phyloP scores from a whole-genome alignment of 192 early-diverging fungal species.

The Mortierella claussenii region DNA sequence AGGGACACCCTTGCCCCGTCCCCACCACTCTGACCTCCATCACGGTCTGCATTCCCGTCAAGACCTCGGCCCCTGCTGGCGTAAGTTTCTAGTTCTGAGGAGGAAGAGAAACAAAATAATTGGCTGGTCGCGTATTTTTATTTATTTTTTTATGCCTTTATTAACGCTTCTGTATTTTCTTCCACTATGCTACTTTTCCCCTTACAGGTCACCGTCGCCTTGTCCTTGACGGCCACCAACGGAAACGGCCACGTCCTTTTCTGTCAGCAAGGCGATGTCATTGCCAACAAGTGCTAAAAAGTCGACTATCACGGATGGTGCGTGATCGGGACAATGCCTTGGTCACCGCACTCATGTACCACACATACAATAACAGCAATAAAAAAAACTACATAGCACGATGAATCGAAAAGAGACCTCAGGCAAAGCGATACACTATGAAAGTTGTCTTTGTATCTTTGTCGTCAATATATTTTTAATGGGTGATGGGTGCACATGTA shows the following conservation, averaged over 20 bases:
- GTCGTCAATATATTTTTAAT: too few species aligned
- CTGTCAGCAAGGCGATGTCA: constrained; percentile 32
- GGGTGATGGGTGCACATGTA: too few species aligned
- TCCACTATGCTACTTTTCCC: too few species aligned
- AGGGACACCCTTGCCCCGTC: constrained; percentile 34
- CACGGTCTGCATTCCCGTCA: constrained; percentile 23
- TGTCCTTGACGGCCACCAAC: constrained; percentile 16
- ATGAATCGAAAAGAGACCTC: too few species aligned
- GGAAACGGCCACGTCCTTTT: constrained; percentile 30
- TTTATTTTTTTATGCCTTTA: background rate
- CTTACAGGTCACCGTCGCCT: constrained; percentile 13
- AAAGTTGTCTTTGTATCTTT: too few species aligned
- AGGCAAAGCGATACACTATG: too few species aligned
- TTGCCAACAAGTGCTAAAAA: constrained; percentile 15
- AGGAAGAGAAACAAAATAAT: background rate
- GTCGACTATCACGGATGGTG: too few species aligned
- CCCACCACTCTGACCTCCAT: constrained; percentile 18
- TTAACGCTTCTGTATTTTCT: too few species aligned
- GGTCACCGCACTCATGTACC: too few species aligned
- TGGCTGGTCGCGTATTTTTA: background rate
- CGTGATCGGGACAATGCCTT: too few species aligned
- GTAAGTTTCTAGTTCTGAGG: background rate
- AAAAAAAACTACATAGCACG: too few species aligned
- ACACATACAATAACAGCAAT: too few species aligned
- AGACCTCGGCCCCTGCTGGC: constrained; percentile 12